phyloP scores from a whole-genome alignment of 2,329 filamentous ascomycete species.

The Clonostachys sp. region DNA sequence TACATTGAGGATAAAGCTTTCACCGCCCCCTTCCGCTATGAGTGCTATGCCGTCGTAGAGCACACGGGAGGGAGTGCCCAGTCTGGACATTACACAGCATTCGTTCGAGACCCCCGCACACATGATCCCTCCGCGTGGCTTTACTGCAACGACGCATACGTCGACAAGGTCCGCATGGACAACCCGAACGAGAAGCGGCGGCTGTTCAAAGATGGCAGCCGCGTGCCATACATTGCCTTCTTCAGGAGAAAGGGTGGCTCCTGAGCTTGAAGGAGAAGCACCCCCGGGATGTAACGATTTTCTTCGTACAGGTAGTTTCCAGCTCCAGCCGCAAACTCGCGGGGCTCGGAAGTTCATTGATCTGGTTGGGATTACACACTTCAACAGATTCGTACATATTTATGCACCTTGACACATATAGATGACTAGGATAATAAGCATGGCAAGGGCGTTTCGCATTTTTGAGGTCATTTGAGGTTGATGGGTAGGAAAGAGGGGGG shows the following conservation, averaged over 20 bases:
- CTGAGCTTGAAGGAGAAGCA: neutral
- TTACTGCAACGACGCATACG: conserved; percentile 39
- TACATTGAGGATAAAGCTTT: conserved; percentile 30
- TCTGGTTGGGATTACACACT: no score
- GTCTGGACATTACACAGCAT: conserved; percentile 76
- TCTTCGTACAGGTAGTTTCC: no score
- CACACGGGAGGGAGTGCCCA: conserved; percentile 66
- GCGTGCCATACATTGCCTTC: conserved; percentile 43
- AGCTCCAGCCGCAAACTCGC: no score
- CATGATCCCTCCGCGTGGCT: conserved; percentile 40
- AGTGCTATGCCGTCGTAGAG: conserved; percentile 80
- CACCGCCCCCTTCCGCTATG: conserved; percentile 64
- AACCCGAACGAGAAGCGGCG: conserved; percentile 25
- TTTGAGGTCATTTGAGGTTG: no score
- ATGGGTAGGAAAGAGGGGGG: no score
- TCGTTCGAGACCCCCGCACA: conserved; percentile 54
- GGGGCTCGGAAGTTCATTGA: no score
- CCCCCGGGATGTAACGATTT: no score
- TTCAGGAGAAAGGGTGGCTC: conserved; percentile 29
- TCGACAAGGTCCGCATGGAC: conserved; percentile 34
- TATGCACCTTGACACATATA: no score
- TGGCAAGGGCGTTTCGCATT: no score
- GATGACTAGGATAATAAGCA: no score
- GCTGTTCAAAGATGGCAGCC: conserved; percentile 30
- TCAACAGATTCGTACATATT: no score